Conservation (phyloP, 164 flowering plant genomes). For the Malania oleifera region DNA sequence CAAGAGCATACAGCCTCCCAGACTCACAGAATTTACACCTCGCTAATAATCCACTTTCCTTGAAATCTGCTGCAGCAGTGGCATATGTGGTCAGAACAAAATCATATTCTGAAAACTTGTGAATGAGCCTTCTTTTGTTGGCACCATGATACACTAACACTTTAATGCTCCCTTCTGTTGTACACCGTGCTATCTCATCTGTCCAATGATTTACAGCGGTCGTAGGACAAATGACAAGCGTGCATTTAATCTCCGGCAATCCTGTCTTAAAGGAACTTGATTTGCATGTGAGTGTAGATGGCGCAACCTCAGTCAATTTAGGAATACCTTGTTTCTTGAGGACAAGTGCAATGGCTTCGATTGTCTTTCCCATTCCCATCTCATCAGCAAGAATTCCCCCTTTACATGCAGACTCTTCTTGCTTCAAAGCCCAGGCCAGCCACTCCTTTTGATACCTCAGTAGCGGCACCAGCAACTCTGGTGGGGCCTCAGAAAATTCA, state of each 20-base stretch:
- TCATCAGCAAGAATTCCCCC: slow-evolving; percentile 6
- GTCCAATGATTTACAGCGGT: not conserved
- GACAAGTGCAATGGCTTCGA: slow-evolving; percentile 3
- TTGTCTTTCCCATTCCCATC: not conserved
- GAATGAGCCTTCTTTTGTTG: not conserved
- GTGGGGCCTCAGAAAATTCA: not conserved
- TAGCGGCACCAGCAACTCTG: not conserved
- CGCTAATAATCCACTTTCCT: not conserved
- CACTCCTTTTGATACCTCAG: slow-evolving; percentile 7
- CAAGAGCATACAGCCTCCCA: not conserved
- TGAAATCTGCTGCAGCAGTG: not conserved
- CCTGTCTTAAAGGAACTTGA: no score
- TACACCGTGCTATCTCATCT: not conserved
- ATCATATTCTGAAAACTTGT: slow-evolving; percentile 1
- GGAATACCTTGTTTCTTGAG: not conserved
- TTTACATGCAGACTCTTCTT: slow-evolving; percentile 2
- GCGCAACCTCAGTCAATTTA: not conserved
- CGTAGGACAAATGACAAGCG: slow-evolving; percentile 6
- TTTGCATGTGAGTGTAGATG: no score
- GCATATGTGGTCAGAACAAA: slow-evolving; percentile 6
- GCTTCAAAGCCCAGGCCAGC: slow-evolving; percentile 1
- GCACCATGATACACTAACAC: slow-evolving; percentile 9
- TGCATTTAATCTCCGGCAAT: not conserved
- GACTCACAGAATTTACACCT: not conserved
- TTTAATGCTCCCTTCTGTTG: not conserved